A percentile compares a stretch with the other conserved stretches of the same genome.
Conservation (phyloP, 352 stramenopile species). For the Elongisporangium prolatum region DNA sequence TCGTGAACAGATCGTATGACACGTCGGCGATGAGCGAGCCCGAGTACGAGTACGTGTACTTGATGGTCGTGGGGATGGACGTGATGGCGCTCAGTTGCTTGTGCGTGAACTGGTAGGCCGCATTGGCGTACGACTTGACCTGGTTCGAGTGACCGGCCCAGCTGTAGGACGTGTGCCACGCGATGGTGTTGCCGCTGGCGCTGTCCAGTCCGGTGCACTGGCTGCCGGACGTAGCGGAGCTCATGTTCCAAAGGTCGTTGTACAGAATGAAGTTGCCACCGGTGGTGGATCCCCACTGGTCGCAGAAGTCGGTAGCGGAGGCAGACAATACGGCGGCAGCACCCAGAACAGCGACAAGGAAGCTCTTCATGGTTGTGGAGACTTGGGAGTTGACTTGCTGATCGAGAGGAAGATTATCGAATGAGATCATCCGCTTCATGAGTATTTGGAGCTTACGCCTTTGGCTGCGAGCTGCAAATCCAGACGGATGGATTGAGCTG, state of each 20-base stretch:
- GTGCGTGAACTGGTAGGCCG: constrained; percentile 25
- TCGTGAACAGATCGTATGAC: constrained; percentile 33
- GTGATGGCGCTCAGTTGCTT: constrained; percentile 21
- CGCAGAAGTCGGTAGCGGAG: constrained; percentile 18
- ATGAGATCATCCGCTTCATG: too few relatives aligned
- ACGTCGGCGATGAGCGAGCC: constrained; percentile 33
- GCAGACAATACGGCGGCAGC: constrained; percentile 4
- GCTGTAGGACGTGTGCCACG: constrained; percentile 32
- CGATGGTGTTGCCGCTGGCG: constrained; percentile 18
- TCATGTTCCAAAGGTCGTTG: constrained; percentile 37
- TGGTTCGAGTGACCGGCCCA: constrained; percentile 25
- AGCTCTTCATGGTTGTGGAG: constrained; percentile 15
- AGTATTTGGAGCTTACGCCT: too few relatives aligned
- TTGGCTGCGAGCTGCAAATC: too few relatives aligned
- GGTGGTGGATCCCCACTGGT: constrained; percentile 25
- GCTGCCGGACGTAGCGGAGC: constrained; percentile 19
- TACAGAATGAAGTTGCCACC: constrained; percentile 38
- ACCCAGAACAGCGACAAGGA: constrained; percentile 3
- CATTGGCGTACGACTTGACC: constrained; percentile 47
- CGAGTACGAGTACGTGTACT: constrained; percentile 32
- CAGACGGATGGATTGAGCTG: too few relatives aligned
- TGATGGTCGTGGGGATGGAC: constrained; percentile 31
- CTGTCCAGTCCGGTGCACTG: constrained; percentile 35
- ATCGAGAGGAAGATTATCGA: too few relatives aligned
- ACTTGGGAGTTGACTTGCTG: too few relatives aligned